Evolutionary conservation across 2,329 filamentous ascomycete genomes (phyloP).

Genomic region (Fusarium aywerte): DNA sequence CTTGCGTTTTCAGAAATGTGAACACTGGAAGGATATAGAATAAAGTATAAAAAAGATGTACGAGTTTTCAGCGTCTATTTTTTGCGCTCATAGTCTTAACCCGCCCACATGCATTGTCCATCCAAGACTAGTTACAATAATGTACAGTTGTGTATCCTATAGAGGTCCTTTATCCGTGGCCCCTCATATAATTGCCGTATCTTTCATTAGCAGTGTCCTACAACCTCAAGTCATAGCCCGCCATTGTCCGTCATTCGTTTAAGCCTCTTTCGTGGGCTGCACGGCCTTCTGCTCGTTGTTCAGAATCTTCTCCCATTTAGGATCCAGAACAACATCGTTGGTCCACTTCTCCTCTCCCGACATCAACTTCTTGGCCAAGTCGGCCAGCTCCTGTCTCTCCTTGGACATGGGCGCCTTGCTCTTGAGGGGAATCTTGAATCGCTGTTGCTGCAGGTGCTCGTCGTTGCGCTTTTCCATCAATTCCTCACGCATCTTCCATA

Average conservation of each 20-base stretch:
- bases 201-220: slow-evolving; percentile 40
- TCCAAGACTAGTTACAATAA: slow-evolving; percentile 47
- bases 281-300: slow-evolving; percentile 40
- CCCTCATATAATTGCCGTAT: slow-evolving; percentile 29
- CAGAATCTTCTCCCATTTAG: slow-evolving; percentile 57
- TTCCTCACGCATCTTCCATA: slow-evolving; percentile 64
- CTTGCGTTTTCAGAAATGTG: slow-evolving; percentile 72
- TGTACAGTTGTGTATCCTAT: slow-evolving; percentile 51
- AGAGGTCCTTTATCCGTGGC: slow-evolving; percentile 27
- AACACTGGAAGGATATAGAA: slow-evolving; percentile 57
- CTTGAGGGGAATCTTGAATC: slow-evolving; percentile 52
- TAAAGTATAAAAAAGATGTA: slow-evolving; percentile 9
- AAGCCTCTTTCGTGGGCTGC: slow-evolving; percentile 41
- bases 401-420: slow-evolving; percentile 56
- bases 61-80: slow-evolving; percentile 42
- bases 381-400: slow-evolving; percentile 63
- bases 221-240: slow-evolving; percentile 15
- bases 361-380: slow-evolving; percentile 71
- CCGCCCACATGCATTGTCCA: slow-evolving; percentile 38
- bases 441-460: slow-evolving; percentile 48
- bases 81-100: slow-evolving; percentile 38
- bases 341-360: slow-evolving; percentile 71
- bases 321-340: slow-evolving; percentile 58
- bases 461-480: slow-evolving; percentile 56
- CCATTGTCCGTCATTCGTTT: slow-evolving; percentile 24